phyloP scores from a whole-genome alignment of 768 basidiomycete genomes.

The Lactarius sp. region DNA sequence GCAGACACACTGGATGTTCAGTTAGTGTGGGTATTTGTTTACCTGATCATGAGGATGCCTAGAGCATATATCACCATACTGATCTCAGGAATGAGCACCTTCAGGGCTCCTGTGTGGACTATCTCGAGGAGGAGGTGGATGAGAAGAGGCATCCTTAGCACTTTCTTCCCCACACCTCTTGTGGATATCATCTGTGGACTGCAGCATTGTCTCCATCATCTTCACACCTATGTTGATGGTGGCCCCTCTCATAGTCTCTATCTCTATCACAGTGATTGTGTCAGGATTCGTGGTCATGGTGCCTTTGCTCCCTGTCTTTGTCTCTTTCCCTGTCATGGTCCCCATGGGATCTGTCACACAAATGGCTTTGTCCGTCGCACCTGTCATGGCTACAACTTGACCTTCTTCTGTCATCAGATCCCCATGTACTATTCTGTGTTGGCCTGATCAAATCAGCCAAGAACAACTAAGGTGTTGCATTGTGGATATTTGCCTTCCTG shows the following conservation, averaged over 20 bases:
- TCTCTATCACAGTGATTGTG: slow-evolving; percentile 50
- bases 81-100: slow-evolving; percentile 48
- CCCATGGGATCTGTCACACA: slow-evolving; percentile 38
- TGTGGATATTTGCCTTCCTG: too few relatives aligned
- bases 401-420: slow-evolving; percentile 52
- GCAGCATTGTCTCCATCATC: slow-evolving; percentile 52
- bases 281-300: slow-evolving; percentile 47
- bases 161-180: slow-evolving; percentile 59
- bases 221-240: slow-evolving; percentile 59
- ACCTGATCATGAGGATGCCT: slow-evolving; percentile 43
- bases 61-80: slow-evolving; percentile 41
- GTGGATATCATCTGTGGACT: slow-evolving; percentile 55
- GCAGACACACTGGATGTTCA: too few relatives aligned
- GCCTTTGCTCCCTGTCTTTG: slow-evolving; percentile 39
- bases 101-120: slow-evolving; percentile 46
- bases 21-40: too few relatives aligned
- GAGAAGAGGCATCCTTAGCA: slow-evolving; percentile 41
- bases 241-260: slow-evolving; percentile 48
- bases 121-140: slow-evolving; percentile 48
- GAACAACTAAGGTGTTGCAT: too few relatives aligned
- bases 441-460: too few relatives aligned
- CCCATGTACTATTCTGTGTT: too few relatives aligned
- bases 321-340: slow-evolving; percentile 50
- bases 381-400: slow-evolving; percentile 57
- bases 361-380: slow-evolving; percentile 39